Conservation (phyloP, 2,329 filamentous ascomycete species). For the Neofusicoccum sp. region DNA sequence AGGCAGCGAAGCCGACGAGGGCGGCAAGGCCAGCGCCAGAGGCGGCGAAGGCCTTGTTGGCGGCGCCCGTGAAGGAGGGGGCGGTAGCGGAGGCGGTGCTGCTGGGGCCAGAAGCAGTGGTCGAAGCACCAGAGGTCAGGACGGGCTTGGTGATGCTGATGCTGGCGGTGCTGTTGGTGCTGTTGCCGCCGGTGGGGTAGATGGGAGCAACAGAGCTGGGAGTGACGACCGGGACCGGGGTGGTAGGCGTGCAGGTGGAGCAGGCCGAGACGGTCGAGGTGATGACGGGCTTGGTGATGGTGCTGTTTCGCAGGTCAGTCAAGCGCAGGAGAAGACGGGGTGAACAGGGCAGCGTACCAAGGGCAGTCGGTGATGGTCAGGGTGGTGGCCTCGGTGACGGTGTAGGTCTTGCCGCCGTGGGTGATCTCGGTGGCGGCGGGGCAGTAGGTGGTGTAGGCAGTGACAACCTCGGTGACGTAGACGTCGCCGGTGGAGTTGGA, state of each 20-base stretch:
- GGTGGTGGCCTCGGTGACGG: constrained; percentile 36
- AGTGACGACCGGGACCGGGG: constrained; percentile 16
- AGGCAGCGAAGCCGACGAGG: constrained; percentile 53
- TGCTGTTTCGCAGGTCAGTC: neutral
- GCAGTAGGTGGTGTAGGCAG: constrained; percentile 32
- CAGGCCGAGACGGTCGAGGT: constrained; percentile 6
- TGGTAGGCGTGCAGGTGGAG: constrained; percentile 15
- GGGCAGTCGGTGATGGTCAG: constrained; percentile 34
- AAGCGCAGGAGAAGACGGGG: no score
- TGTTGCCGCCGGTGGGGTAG: constrained; percentile 21
- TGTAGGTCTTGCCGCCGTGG: constrained; percentile 36
- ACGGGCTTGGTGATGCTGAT: constrained; percentile 19
- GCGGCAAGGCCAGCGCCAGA: constrained; percentile 56
- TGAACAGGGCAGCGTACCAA: constrained; percentile 18
- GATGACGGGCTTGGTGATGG: constrained; percentile 27
- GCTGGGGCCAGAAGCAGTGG: neutral
- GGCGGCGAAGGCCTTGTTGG: constrained; percentile 50
- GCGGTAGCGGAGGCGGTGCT: constrained; percentile 28
- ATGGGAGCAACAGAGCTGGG: constrained; percentile 1
- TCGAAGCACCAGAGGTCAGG: neutral
- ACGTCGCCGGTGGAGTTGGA: constrained; percentile 25
- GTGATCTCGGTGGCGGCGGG: constrained; percentile 30
- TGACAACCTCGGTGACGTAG: constrained; percentile 33
- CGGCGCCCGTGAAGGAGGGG: constrained; percentile 54
- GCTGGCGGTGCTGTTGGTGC: constrained; percentile 21